A percentile compares a stretch with the other conserved stretches of the same genome.
Conservation (phyloP, 2,329 filamentous ascomycete species). For the Fusarium drepaniforme region DNA sequence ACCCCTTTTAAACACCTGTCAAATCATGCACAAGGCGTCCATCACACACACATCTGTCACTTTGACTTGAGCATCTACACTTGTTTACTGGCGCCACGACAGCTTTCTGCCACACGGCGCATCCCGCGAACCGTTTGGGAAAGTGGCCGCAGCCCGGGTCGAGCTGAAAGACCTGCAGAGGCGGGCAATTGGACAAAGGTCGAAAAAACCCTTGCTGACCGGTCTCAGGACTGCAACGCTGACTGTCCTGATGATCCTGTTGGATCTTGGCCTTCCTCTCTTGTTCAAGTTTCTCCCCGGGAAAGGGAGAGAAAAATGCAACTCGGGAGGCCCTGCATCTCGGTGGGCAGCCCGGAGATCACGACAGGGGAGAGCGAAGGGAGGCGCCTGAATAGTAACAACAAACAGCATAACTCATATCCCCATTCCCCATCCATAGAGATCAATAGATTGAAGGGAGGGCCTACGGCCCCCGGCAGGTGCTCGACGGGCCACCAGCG, state of each 20-base stretch:
- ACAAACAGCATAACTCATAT: constrained; percentile 5
- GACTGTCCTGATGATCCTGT: constrained; percentile 15
- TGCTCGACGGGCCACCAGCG: constrained; percentile 28
- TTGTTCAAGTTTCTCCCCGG: constrained; percentile 17
- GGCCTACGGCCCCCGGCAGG: constrained; percentile 18
- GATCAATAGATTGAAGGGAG: constrained; percentile 2
- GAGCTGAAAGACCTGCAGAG: constrained; percentile 22
- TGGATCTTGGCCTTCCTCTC: constrained; percentile 22
- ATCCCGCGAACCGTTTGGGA: constrained; percentile 22
- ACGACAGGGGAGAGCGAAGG: background rate
- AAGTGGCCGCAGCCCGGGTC: constrained; percentile 21
- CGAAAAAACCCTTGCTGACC: constrained; percentile 29
- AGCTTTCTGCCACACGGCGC: constrained; percentile 26
- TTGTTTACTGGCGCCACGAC: constrained; percentile 44
- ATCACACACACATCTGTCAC: too few relatives aligned
- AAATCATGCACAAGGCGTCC: constrained; percentile 22
- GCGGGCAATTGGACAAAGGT: constrained; percentile 20
- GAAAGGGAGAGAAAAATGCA: constrained; percentile 14
- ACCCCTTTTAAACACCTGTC: constrained; percentile 3
- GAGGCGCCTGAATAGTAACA: constrained; percentile 9
- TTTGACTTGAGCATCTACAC: background rate
- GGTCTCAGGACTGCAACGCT: constrained; percentile 18
- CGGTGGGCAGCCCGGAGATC: constrained; percentile 6
- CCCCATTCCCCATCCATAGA: background rate
- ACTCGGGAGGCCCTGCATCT: constrained; percentile 4